Evolutionary conservation across 768 basidiomycete species (phyloP).

Genomic region (Lactifluus piperatus): DNA sequence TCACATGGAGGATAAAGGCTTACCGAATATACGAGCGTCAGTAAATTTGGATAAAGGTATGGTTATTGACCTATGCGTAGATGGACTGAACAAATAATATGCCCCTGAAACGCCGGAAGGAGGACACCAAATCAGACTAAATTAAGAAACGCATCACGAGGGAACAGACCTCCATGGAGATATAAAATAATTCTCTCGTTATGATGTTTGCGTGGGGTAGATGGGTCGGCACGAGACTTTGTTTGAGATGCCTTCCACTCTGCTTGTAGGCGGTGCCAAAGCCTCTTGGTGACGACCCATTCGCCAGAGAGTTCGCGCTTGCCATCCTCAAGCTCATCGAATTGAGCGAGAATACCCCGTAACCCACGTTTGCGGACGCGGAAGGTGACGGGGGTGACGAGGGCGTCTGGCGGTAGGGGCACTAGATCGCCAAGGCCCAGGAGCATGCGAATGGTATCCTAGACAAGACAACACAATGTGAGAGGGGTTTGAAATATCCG

Average conservation of each 20-base stretch:
- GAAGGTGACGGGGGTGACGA: constrained; percentile 93
- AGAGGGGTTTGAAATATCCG: not conserved
- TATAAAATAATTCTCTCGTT: constrained; percentile 85
- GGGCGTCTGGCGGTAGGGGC: constrained; percentile 84
- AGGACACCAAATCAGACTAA: not conserved
- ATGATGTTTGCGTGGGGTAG: constrained; percentile 30
- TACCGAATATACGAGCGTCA: constrained; percentile 82
- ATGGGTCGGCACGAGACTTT: constrained; percentile 12
- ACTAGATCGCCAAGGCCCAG: constrained; percentile 76
- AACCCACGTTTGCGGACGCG: constrained; percentile 62
- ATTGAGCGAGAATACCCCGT: constrained; percentile 68
- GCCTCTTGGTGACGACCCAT: constrained; percentile 91
- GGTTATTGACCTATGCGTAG: constrained; percentile 83
- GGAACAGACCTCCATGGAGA: constrained; percentile 74
- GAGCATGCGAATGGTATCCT: constrained; percentile 46
- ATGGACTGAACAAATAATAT: constrained; percentile 87
- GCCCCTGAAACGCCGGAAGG: constrained; percentile 46
- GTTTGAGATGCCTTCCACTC: constrained; percentile 53
- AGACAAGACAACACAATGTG: not conserved
- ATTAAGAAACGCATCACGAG: not conserved
- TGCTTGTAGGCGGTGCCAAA: constrained; percentile 80
- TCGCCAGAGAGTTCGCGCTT: constrained; percentile 80
- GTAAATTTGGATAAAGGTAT: constrained; percentile 86
- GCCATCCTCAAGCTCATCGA: constrained; percentile 71
- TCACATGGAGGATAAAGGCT: constrained; percentile 20